Evolutionary conservation across 2,329 filamentous ascomycete genomes (phyloP), one percentile per base, ranked within the genome.

Genomic region (Aspergillus pseudoviridinutans): DNA sequence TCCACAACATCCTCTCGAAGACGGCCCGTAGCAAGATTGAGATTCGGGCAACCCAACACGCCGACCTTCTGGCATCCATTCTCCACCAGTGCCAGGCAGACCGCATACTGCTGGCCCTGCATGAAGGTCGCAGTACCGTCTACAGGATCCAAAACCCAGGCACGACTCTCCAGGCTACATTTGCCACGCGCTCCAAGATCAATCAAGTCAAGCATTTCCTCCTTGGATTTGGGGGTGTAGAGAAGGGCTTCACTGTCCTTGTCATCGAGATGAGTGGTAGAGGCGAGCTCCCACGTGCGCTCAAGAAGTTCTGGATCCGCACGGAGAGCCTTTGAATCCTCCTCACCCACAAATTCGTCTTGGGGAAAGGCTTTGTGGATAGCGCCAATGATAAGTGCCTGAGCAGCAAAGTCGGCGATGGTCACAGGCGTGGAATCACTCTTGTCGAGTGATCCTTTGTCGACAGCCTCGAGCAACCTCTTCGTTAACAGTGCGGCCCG

Each of bases 131-230:
- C 82, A 1, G 85, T 88, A 29, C 85, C 85, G 62, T 88, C 85
- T 7, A 88, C 82, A 0, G 85, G 85, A 65, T 88, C 85, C 67
- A 88, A 79, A 29, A 85, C 80, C 85, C 85, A 88, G 53, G 83
- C 78, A 1, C 80, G 73, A 2, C 71, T 79, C 59, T 62, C 74
- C 59, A 65, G 68, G 4, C 69, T 71, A 49, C 72, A 73, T 9
- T 69, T 61, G 1, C 78, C 79, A 2, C 73, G 67, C 0, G 77
- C 80, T 1, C 85, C 85, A 12, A 81, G 71, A 66, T 87, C 84
- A 65, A 88, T 86, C n/a, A 82, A 64, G n/a, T 80, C 72, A 12
- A 87, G 77, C 79, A 87, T 83, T 56, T 86, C 81, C 4, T 83
- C 79, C 54, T 75, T 76, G 25, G 77, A 78, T 2, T 62, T 51